Base-by-base conservation (phyloP, 2,329 filamentous ascomycete genomes). In the Penicillium freii region DNA sequence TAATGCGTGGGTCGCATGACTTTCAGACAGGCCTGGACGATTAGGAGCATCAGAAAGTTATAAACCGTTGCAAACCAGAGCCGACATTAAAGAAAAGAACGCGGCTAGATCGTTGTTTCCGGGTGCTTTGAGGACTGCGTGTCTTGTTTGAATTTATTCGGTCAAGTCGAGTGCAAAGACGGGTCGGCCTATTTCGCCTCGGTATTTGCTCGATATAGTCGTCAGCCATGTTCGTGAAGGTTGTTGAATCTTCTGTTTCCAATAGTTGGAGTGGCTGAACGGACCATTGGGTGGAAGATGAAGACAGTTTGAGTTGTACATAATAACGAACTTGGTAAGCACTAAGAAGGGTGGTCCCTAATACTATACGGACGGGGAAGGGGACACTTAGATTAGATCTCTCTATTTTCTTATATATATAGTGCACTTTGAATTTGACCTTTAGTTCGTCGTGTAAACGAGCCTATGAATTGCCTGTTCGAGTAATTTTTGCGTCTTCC, bases 31-130 rank as follows among this genome's bases (percentile, higher is more conserved):
- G 59, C 57, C 50, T 63, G 62, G 1, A 66, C 56, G 8, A 67
- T 45, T 11, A 66, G 45, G 2, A 66, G 56, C 33, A 62, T 55
- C 31, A 63, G 58, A 34, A 66, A 68, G 27, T 58, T 66, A 0
- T 62, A 65, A 7, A 59, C 59, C 0, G 58, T 60, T 9, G 66
- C 60, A 25, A 68, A 65, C 5, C 59, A 56, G 33, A 65, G 59
- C 29, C 61, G 56, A 29, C 64, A 21, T 66, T 31, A 61, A 66
- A 50, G 62, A 61, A 65, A 60, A 68, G 45, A 64, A 67, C 11
- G 59, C 56, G 2, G 57, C 56, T 38, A 66, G 49, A 42, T 62
- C 60, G 47, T 40, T 56, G 9, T 66, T 67, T 38, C 68, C 61
- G 6, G 66, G 61, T 6, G 60, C 62, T 27, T 61, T 58, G 11